phyloP scores from a whole-genome alignment of 225 moss, liverwort and hornwort genomes.

The Polytrichum commune region DNA sequence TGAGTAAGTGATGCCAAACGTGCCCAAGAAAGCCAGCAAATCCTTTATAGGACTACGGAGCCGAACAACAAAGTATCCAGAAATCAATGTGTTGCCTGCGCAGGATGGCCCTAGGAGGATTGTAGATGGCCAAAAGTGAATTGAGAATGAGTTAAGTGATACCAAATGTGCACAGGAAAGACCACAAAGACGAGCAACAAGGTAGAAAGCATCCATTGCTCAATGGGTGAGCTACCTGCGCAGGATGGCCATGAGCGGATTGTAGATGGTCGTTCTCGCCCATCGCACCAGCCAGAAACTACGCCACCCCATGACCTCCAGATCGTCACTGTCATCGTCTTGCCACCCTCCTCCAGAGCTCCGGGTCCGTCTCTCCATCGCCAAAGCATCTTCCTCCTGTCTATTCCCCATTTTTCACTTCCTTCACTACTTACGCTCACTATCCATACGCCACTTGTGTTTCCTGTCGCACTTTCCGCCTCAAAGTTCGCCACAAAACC shows the following conservation, averaged over 20 bases:
- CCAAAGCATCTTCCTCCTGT: constrained; percentile 20
- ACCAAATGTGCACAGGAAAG: not conserved
- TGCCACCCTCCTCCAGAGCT: not conserved
- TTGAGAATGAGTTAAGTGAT: too few relatives aligned
- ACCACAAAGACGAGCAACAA: too few relatives aligned
- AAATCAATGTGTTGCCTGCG: constrained; percentile 25
- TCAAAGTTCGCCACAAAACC: too few relatives aligned
- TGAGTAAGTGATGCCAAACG: too few relatives aligned
- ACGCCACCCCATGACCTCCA: constrained; percentile 43
- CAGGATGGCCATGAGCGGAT: constrained; percentile 54
- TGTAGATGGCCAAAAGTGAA: constrained; percentile 16
- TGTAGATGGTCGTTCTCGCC: constrained; percentile 40
- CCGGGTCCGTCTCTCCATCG: constrained; percentile 8
- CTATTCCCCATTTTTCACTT: constrained; percentile 22
- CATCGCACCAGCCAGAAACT: constrained; percentile 55
- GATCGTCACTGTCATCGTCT: not conserved
- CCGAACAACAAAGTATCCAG: not conserved
- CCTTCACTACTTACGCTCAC: too few relatives aligned
- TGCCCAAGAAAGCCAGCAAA: not conserved
- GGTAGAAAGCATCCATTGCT: not conserved
- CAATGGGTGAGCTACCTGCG: constrained; percentile 25
- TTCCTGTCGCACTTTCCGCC: too few relatives aligned
- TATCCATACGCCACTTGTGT: too few relatives aligned
- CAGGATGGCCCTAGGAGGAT: constrained; percentile 50
- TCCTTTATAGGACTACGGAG: too few relatives aligned